Conservation (phyloP, 2,329 filamentous ascomycete species). For the Aureobasidium sp. region DNA sequence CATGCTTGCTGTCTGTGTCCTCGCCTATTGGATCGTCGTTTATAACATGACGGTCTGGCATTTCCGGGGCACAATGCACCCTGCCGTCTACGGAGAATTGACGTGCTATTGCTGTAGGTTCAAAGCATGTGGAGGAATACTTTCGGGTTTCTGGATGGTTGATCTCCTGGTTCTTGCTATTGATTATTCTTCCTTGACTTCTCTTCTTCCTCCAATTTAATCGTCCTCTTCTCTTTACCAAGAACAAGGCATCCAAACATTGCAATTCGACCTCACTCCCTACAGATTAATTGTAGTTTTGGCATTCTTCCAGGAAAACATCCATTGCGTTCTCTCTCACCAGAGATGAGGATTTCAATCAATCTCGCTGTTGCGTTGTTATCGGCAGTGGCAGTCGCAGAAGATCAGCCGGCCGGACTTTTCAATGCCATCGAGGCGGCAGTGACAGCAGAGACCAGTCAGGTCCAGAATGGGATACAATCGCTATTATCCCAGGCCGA, state of each 20-base stretch:
- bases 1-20: background rate
- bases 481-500: slow-evolving; percentile 18
- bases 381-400: background rate
- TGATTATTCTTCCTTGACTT: background rate
- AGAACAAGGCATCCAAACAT: background rate
- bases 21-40: slow-evolving; percentile 10
- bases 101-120: slow-evolving; percentile 6
- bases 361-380: background rate
- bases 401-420: slow-evolving; percentile 1
- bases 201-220: background rate
- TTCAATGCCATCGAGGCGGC: background rate
- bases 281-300: too few species aligned
- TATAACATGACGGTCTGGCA: background rate
- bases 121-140: background rate
- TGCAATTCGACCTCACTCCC: too few species aligned
- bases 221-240: background rate
- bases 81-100: slow-evolving; percentile 5
- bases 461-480: background rate
- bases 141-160: background rate
- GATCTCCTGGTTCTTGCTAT: background rate
- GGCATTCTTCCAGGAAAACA: background rate
- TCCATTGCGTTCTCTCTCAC: background rate
- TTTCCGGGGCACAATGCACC: background rate
- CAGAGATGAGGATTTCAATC: background rate
- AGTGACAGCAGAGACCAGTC: background rate